Conservation (phyloP, 805 yeast genomes). For the Metschnikowia colocasiae region DNA sequence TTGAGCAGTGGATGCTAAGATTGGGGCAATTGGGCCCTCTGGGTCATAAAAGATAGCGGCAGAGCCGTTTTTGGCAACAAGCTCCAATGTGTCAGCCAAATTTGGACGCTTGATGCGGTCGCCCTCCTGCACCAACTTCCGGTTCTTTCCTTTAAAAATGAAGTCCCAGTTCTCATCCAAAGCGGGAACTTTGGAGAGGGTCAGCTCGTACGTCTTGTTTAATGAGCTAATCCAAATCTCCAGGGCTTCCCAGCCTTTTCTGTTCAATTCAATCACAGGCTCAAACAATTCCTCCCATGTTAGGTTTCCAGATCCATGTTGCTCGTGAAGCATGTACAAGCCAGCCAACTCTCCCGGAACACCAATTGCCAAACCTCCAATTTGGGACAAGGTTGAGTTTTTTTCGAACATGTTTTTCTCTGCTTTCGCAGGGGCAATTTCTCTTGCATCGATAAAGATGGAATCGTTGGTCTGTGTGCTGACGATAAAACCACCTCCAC, state of each 20-base stretch:
- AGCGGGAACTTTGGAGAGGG: constrained; percentile 26
- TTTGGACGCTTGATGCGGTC: constrained; percentile 58
- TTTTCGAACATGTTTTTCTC: constrained; percentile 60
- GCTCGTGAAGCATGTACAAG: constrained; percentile 52
- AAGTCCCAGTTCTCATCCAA: constrained; percentile 53
- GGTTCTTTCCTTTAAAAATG: constrained; percentile 32
- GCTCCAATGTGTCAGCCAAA: constrained; percentile 62
- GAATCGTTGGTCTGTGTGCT: constrained; percentile 38
- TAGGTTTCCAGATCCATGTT: constrained; percentile 68
- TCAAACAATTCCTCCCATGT: constrained; percentile 68
- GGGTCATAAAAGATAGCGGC: constrained; percentile 81
- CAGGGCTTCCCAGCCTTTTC: constrained; percentile 44
- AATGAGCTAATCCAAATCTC: constrained; percentile 34
- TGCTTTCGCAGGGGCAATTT: constrained; percentile 71
- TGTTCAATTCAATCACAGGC: constrained; percentile 69
- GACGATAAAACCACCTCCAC: constrained; percentile 83
- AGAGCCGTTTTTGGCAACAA: constrained; percentile 74
- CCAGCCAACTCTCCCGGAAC: constrained; percentile 93
- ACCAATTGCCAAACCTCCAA: constrained; percentile 87
- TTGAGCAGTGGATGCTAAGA: constrained; percentile 49
- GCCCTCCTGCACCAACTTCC: constrained; percentile 44
- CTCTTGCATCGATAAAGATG: constrained; percentile 78
- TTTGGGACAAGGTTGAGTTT: constrained; percentile 47
- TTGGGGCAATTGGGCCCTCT: constrained; percentile 63
- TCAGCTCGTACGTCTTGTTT: constrained; percentile 22